phyloP scores from a whole-genome alignment of 2,329 filamentous ascomycete genomes.

The Periconia sp. region DNA sequence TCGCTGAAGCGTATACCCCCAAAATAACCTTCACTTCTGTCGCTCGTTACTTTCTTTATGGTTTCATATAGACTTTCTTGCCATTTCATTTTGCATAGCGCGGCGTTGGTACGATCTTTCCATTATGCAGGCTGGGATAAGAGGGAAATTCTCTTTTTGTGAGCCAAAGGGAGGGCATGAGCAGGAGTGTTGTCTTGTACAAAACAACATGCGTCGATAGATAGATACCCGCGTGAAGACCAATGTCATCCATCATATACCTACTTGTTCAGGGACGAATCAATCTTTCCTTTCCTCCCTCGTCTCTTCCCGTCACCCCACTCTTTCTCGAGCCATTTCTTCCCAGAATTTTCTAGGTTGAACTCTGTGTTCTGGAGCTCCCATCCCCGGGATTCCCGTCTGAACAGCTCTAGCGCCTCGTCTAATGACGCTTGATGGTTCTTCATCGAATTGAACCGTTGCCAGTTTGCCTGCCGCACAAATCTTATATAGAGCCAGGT shows the following conservation, averaged over 20 bases:
- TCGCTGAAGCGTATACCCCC: not conserved
- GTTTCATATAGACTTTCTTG: not conserved
- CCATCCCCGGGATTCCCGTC: constrained; percentile 3
- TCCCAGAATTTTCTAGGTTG: constrained; percentile 22
- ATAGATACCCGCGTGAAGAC: too few relatives aligned
- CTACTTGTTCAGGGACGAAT: too few relatives aligned
- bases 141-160: too few relatives aligned
- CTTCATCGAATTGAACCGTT: not conserved
- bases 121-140: too few relatives aligned
- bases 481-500: constrained; percentile 15
- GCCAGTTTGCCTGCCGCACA: not conserved
- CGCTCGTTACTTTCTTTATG: not conserved
- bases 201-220: too few relatives aligned
- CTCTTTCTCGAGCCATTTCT: constrained; percentile 15
- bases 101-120: constrained; percentile 6
- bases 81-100: constrained; percentile 9
- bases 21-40: too few relatives aligned
- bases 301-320: constrained; percentile 1
- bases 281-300: not conserved
- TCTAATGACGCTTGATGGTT: constrained; percentile 9
- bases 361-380: not conserved
- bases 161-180: too few relatives aligned
- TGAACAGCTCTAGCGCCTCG: constrained; percentile 10
- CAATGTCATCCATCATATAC: too few relatives aligned
- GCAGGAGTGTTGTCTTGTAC: too few relatives aligned